Evolutionary conservation across 2,329 filamentous ascomycete genomes (phyloP).

Genomic region (Neofusicoccum kwambonambiense): DNA sequence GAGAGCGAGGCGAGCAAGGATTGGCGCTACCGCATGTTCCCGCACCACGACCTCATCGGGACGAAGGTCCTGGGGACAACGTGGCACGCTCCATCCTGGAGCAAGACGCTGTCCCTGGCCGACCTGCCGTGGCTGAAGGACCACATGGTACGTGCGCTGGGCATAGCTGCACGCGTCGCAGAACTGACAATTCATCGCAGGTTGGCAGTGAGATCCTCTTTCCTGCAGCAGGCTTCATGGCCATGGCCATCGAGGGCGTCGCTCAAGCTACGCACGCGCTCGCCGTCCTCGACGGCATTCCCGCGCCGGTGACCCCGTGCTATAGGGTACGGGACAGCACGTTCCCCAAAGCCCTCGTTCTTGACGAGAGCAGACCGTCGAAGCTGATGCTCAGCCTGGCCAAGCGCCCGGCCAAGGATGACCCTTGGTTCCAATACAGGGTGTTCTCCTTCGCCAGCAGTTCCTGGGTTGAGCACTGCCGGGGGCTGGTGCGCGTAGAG

Average conservation of each 20-base stretch:
- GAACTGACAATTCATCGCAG: no score
- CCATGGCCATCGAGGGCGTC: neutral
- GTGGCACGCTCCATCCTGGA: conserved; percentile 39
- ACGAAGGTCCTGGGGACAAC: conserved; percentile 29
- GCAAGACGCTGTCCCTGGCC: conserved; percentile 39
- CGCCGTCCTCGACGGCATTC: conserved; percentile 23
- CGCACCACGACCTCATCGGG: conserved; percentile 27
- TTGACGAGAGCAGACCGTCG: conserved; percentile 24
- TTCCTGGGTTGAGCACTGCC: conserved; percentile 24
- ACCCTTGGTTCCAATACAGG: conserved; percentile 23
- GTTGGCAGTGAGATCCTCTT: conserved; percentile 39
- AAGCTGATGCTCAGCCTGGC: conserved; percentile 24
- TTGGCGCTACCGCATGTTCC: conserved; percentile 19
- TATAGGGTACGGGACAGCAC: conserved; percentile 25
- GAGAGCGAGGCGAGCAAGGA: conserved; percentile 24
- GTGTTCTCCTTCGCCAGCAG: conserved; percentile 21
- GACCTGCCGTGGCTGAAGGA: conserved; percentile 48
- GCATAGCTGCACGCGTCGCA: no score
- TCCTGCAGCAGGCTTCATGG: conserved; percentile 36
- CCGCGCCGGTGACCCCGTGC: neutral
- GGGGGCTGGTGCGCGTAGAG: conserved; percentile 23
- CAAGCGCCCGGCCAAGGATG: neutral
- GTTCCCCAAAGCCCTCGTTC: conserved; percentile 23
- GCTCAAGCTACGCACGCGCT: neutral
- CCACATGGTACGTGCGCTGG: conserved; percentile 30